Conservation (phyloP, 1,284 basidiomycete species). For the Cryptococcus sp. region DNA sequence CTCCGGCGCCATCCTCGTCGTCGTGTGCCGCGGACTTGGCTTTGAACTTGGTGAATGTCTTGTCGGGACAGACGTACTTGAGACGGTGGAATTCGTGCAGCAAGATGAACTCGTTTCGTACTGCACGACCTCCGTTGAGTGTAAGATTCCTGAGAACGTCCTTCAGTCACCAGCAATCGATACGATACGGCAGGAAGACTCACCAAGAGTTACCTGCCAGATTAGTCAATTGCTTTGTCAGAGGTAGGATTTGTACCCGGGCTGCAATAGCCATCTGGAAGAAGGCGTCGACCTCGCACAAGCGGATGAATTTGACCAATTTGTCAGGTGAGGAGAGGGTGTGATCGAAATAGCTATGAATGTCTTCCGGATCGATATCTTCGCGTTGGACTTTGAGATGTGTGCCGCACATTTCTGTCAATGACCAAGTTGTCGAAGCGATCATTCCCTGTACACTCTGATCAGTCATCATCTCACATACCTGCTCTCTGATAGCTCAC, state of each 20-base stretch:
- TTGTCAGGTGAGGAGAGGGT: conserved; percentile 74
- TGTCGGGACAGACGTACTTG: conserved; percentile 97
- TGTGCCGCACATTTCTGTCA: conserved; percentile 93
- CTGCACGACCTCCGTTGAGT: conserved; percentile 90
- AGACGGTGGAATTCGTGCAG: conserved; percentile 96
- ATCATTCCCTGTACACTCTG: conserved; percentile 73
- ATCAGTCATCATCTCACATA: not conserved
- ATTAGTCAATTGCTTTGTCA: conserved; percentile 93
- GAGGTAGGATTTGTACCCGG: conserved; percentile 83
- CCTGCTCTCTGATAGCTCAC: conserved; percentile 54
- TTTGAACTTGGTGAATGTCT: conserved; percentile 68
- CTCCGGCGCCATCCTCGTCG: conserved; percentile 54
- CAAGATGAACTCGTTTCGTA: conserved; percentile 98
- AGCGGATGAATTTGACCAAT: conserved; percentile 82
- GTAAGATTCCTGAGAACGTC: conserved; percentile 76
- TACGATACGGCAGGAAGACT: conserved; percentile 31
- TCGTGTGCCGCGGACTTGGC: conserved; percentile 44
- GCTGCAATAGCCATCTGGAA: conserved; percentile 93
- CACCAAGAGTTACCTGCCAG: conserved; percentile 98
- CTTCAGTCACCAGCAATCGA: not conserved
- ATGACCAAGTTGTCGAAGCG: conserved; percentile 92
- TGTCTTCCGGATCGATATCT: conserved; percentile 96
- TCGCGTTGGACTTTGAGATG: conserved; percentile 83
- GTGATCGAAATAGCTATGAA: conserved; percentile 85
- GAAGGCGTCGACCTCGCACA: conserved; percentile 91